Conservation (phyloP, 176 grass and related monocot genomes). For the Typha latifolia region DNA sequence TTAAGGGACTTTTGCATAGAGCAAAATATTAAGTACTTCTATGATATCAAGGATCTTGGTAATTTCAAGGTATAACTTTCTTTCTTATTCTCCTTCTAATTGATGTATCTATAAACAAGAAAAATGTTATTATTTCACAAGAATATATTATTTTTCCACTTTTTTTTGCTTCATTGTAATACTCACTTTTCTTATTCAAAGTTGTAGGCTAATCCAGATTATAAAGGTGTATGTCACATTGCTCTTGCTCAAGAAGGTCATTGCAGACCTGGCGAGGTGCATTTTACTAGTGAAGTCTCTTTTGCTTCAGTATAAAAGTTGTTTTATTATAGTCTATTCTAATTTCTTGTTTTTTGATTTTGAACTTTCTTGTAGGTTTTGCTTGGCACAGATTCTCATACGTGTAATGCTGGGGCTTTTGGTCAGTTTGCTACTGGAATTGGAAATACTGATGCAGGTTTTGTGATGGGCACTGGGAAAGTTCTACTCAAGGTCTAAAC, state of each 20-base stretch:
- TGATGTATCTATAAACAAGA: not conserved
- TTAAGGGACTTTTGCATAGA: conserved; percentile 71
- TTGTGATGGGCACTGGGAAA: conserved; percentile 87
- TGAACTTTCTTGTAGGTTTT: conserved; percentile 48
- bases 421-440: conserved; percentile 96
- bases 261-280: conserved; percentile 87
- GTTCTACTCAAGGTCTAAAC: conserved; percentile 69
- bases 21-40: conserved; percentile 93
- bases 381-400: conserved; percentile 90
- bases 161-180: not conserved
- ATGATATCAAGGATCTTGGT: conserved; percentile 80
- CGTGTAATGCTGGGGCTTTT: conserved; percentile 97
- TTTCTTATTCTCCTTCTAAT: not conserved
- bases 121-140: not conserved
- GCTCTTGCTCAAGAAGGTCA: conserved; percentile 95
- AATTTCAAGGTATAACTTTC: conserved; percentile 47
- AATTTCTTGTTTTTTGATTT: not conserved
- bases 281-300: not conserved
- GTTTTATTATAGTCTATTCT: conserved; percentile 3
- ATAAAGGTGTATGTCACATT: conserved; percentile 91
- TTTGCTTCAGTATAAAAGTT: not conserved
- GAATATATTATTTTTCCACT: not conserved
- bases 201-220: conserved; percentile 85
- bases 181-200: conserved; percentile 6
- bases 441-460: conserved; percentile 93